These are phyloP conservation scores for Kwoniella sp. DNA, from an alignment of 768 basidiomycete species.

Conservation along the genomic window DNA sequence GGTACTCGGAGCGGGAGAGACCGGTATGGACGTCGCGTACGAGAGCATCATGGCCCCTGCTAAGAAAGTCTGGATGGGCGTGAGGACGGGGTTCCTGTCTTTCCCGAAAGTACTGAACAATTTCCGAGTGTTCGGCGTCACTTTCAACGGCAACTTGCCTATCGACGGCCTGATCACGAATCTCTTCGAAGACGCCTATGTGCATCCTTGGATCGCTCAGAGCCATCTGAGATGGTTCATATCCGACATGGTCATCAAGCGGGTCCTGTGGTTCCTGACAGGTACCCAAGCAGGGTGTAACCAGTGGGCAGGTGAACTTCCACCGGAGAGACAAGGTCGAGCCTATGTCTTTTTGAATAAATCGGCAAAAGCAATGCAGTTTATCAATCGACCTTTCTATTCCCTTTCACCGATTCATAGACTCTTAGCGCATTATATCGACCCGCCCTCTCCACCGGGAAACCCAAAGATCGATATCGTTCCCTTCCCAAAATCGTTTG, in stretches of 20 bases:
- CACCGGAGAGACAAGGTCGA: conserved; percentile 62
- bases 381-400: conserved; percentile 65
- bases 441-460: conserved; percentile 61
- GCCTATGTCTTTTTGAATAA: conserved; percentile 71
- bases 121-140: conserved; percentile 62
- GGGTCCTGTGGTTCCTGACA: conserved; percentile 66
- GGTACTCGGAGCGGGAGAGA: conserved; percentile 67
- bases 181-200: conserved; percentile 60
- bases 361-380: conserved; percentile 62
- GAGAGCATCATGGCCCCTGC: conserved; percentile 61
- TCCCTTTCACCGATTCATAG: conserved; percentile 60
- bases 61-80: conserved; percentile 63
- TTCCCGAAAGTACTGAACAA: conserved; percentile 68
- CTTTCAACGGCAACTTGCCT: conserved; percentile 57
- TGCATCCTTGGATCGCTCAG: conserved; percentile 66
- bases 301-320: conserved; percentile 68
- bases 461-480: conserved; percentile 61
- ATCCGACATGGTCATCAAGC: conserved; percentile 65
- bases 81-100: conserved; percentile 64
- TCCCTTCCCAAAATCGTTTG: conserved; percentile 63
- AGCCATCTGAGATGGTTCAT: conserved; percentile 65
- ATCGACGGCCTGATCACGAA: conserved; percentile 64
- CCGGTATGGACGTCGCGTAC: conserved; percentile 65
- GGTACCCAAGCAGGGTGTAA: conserved; percentile 65
- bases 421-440: conserved; percentile 64